phyloP scores from a whole-genome alignment of 805 yeast genomes.

The Candida sakaeoensis region DNA sequence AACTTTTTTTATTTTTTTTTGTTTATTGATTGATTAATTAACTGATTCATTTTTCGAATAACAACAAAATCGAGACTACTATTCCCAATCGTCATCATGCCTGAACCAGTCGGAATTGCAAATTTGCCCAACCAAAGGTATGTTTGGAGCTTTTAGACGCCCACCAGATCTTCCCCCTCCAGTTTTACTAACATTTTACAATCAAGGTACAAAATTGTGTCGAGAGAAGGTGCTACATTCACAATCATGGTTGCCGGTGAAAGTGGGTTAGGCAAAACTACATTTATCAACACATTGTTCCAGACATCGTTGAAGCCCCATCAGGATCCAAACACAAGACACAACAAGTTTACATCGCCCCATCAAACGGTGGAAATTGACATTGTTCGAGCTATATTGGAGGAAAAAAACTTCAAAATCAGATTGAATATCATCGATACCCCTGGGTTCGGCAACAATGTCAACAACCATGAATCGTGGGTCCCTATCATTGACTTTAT shows the following conservation, averaged over 20 bases:
- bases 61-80: conserved; percentile 4
- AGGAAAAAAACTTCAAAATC: conserved; percentile 77
- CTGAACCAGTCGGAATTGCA: conserved; percentile 65
- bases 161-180: neutral
- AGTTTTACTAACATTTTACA: conserved; percentile 7
- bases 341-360: conserved; percentile 50
- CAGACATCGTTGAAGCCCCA: conserved; percentile 66
- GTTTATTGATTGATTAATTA: neutral
- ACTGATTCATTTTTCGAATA: neutral
- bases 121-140: conserved; percentile 73
- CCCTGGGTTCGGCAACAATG: conserved; percentile 91
- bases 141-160: conserved; percentile 17
- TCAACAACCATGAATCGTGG: conserved; percentile 83
- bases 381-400: conserved; percentile 72
- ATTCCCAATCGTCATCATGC: conserved; percentile 29
- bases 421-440: conserved; percentile 83
- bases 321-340: conserved; percentile 51
- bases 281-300: conserved; percentile 81
- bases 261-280: conserved; percentile 89
- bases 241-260: conserved; percentile 89
- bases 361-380: conserved; percentile 76
- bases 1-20: neutral
- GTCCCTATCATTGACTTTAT: conserved; percentile 82
- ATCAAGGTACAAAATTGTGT: conserved; percentile 70
- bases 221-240: conserved; percentile 71